Conservation (phyloP, 2,329 filamentous ascomycete species). For the Gnomoniopsis sp. region DNA sequence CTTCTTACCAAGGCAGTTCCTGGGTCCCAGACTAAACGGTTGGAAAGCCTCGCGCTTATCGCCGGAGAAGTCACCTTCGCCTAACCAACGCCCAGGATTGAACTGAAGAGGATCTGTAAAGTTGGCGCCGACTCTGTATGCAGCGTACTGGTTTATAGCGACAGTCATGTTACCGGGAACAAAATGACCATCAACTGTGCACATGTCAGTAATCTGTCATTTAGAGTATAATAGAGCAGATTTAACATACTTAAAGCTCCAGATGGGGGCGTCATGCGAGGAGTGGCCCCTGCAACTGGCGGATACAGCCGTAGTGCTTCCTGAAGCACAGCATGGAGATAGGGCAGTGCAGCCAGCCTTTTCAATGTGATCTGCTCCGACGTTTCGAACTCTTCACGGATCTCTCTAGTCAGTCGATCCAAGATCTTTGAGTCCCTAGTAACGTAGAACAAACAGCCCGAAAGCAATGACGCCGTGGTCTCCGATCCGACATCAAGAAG, state of each 20-base stretch:
- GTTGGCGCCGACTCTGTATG: background rate
- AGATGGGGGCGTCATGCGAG: background rate
- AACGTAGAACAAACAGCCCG: constrained; percentile 8
- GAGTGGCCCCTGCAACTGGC: constrained; percentile 6
- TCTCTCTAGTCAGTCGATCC: constrained; percentile 29
- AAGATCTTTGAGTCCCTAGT: constrained; percentile 22
- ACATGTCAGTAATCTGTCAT: background rate
- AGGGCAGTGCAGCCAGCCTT: constrained; percentile 25
- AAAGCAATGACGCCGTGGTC: constrained; percentile 10
- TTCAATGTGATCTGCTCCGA: constrained; percentile 31
- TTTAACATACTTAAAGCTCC: background rate
- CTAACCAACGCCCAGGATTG: constrained; percentile 4
- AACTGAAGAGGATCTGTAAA: background rate
- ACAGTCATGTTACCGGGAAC: constrained; percentile 1
- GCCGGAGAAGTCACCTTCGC: background rate
- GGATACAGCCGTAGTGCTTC: constrained; percentile 37
- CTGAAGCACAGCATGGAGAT: constrained; percentile 33
- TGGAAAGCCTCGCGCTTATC: constrained; percentile 25
- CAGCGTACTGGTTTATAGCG: background rate
- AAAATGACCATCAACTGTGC: background rate
- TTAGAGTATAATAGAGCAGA: background rate
- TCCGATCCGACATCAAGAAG: constrained; percentile 4
- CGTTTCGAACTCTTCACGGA: constrained; percentile 28
- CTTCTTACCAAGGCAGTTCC: constrained; percentile 30
- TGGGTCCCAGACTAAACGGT: constrained; percentile 28